A percentile compares a stretch with the other conserved stretches of the same genome.
Evolutionary conservation across 2,329 filamentous ascomycete species (phyloP).

Genomic region (Fusarium sororula): DNA sequence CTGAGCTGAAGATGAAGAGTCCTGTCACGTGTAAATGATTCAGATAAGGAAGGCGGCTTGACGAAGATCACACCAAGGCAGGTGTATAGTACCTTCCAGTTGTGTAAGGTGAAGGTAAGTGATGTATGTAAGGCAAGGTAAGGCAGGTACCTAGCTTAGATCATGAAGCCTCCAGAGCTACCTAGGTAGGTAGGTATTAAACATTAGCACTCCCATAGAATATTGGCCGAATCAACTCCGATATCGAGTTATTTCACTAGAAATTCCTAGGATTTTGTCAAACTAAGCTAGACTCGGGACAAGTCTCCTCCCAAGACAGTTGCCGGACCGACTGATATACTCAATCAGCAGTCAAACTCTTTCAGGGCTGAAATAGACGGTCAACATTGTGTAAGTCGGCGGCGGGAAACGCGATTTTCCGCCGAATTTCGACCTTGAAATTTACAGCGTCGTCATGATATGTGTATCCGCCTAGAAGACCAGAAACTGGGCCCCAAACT

Average conservation of each 20-base stretch:
- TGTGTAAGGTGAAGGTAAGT: constrained; percentile 1
- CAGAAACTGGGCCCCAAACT: background rate
- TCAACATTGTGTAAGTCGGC: background rate
- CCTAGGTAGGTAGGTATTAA: background rate
- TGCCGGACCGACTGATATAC: background rate
- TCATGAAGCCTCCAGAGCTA: background rate
- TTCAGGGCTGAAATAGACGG: background rate
- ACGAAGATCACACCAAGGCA: background rate
- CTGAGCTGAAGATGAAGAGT: background rate
- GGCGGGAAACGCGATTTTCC: constrained; percentile 3
- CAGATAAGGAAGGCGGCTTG: constrained; percentile 7
- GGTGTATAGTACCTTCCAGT: background rate
- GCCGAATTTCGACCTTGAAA: background rate
- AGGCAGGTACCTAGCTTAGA: background rate
- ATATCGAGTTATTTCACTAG: background rate
- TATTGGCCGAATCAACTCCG: constrained; percentile 7
- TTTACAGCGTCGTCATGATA: background rate
- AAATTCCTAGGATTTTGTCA: background rate
- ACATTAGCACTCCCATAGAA: background rate
- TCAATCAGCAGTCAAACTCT: background rate
- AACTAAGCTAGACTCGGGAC: background rate
- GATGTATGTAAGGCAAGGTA: background rate
- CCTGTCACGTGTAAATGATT: background rate
- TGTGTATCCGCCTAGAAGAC: background rate
- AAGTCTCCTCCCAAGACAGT: background rate